Conservation (phyloP, 2,329 filamentous ascomycete genomes). For the Venturia nashicola region DNA sequence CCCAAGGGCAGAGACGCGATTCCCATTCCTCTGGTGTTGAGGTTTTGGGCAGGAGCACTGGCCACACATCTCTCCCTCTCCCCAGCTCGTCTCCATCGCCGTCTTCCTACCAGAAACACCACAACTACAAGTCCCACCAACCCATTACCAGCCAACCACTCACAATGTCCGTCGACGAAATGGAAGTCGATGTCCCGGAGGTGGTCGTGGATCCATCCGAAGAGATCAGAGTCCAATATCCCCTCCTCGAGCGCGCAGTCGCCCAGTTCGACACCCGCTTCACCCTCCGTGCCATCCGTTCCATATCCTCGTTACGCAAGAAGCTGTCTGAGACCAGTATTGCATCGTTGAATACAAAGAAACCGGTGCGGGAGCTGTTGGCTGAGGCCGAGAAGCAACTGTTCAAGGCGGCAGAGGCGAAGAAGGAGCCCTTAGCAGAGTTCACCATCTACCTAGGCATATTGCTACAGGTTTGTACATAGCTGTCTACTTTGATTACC, state of each 20-base stretch:
- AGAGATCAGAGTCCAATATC: slow-evolving; percentile 96
- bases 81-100: neutral
- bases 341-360: slow-evolving; percentile 40
- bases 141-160: neutral
- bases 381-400: slow-evolving; percentile 52
- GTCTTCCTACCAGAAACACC: neutral
- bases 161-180: slow-evolving; percentile 10
- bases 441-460: slow-evolving; percentile 83
- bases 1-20: neutral
- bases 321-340: slow-evolving; percentile 72
- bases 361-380: slow-evolving; percentile 44
- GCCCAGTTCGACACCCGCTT: slow-evolving; percentile 90
- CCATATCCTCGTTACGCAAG: slow-evolving; percentile 92
- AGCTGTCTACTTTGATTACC: neutral
- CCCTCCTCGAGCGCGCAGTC: slow-evolving; percentile 82
- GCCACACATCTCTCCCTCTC: neutral
- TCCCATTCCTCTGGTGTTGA: neutral
- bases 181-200: slow-evolving; percentile 7
- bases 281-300: slow-evolving; percentile 83
- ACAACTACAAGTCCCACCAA: neutral
- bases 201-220: slow-evolving; percentile 10
- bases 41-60: neutral
- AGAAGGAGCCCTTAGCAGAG: slow-evolving; percentile 72
- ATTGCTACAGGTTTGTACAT: slow-evolving; percentile 35
- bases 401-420: slow-evolving; percentile 41